A percentile compares a stretch with the other conserved stretches of the same genome.
Evolutionary conservation across 768 basidiomycete genomes (phyloP).

Genomic region (Gymnopilus junonius): DNA sequence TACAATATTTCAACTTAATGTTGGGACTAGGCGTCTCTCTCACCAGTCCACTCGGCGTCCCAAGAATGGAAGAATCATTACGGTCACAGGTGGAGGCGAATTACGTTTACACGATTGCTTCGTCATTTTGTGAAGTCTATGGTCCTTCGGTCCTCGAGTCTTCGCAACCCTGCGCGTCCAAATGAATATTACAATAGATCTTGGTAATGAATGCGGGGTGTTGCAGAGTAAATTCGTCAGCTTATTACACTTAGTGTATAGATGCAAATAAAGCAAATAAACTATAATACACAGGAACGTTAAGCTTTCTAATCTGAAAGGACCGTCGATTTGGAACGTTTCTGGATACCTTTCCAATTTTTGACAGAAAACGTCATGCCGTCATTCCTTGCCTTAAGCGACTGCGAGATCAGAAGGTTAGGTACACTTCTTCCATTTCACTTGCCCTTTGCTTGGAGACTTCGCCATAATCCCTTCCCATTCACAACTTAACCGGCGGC

Average conservation of each 20-base stretch:
- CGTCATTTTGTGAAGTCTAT: neutral
- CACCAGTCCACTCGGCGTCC: neutral
- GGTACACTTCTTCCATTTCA: neutral
- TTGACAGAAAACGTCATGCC: conserved; percentile 30
- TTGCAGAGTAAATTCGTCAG: neutral
- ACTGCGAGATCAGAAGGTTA: neutral
- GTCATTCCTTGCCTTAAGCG: conserved; percentile 2
- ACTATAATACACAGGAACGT: neutral
- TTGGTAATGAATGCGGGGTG: neutral
- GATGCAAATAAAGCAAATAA: no score
- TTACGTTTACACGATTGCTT: no score
- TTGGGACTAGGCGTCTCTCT: neutral
- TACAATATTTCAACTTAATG: conserved; percentile 11
- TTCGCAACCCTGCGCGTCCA: no score
- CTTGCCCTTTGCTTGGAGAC: neutral
- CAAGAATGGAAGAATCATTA: no score
- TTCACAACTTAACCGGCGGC: neutral
- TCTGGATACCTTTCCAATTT: neutral
- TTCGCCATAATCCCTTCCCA: neutral
- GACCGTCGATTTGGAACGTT: neutral
- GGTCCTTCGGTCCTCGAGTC: neutral
- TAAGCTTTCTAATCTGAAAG: neutral
- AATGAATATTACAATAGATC: no score
- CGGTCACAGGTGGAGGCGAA: no score
- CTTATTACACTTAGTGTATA: no score